These are phyloP conservation scores for Fomitopsis pinicola DNA, from an alignment of 1,284 basidiomycete species.

Conservation along the genomic window DNA sequence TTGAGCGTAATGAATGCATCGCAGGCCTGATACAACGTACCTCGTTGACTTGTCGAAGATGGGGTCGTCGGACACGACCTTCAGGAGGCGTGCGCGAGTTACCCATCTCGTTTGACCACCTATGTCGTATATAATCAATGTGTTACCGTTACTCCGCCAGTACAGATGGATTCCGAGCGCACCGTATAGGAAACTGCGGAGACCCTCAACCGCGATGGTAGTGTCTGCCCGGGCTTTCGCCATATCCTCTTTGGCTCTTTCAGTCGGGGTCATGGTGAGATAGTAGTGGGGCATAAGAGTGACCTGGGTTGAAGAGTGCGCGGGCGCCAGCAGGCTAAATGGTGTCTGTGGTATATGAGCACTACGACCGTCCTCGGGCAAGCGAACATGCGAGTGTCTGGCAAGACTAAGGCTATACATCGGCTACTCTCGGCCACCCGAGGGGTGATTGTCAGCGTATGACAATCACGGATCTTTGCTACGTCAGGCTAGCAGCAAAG, in stretches of 20 bases:
- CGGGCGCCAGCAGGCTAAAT: too few relatives aligned
- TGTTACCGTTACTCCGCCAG: too few relatives aligned
- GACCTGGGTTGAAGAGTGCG: too few relatives aligned
- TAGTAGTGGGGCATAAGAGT: too few relatives aligned
- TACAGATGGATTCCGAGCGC: constrained; percentile 9
- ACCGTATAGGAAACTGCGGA: constrained; percentile 51
- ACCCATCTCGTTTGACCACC: constrained; percentile 48
- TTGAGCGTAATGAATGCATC: background rate
- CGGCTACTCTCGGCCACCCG: too few relatives aligned
- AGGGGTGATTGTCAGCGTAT: too few relatives aligned
- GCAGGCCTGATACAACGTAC: constrained; percentile 25
- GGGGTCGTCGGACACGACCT: constrained; percentile 50
- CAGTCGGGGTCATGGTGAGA: background rate
- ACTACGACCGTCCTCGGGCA: too few relatives aligned
- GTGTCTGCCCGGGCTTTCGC: constrained; percentile 36
- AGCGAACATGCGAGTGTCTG: too few relatives aligned
- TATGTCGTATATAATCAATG: constrained; percentile 17
- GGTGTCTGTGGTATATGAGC: too few relatives aligned
- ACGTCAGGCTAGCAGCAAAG: too few relatives aligned
- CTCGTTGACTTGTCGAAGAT: constrained; percentile 61
- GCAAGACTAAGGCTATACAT: too few relatives aligned
- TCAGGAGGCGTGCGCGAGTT: constrained; percentile 41
- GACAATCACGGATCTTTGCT: too few relatives aligned
- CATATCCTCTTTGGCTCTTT: constrained; percentile 37
- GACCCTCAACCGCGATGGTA: constrained; percentile 35